Evolutionary conservation across 441 rosid species (phyloP).

Genomic region (Erodium trifolium): DNA sequence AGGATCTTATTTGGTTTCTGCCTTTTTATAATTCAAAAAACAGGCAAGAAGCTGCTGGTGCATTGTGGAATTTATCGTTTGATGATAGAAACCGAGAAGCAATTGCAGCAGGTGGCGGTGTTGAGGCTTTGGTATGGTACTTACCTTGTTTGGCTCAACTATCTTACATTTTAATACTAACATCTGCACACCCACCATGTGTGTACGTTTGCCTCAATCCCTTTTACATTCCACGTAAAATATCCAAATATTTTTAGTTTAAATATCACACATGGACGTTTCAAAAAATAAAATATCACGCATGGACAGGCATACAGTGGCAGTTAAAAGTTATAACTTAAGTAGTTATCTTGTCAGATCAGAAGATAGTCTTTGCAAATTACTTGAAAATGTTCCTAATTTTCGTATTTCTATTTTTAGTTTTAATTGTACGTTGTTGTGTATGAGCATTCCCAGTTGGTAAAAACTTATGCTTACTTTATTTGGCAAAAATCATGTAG

Average conservation of each 20-base stretch:
- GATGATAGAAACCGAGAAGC: conserved; percentile 93
- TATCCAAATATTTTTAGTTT: background rate
- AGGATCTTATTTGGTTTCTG: background rate
- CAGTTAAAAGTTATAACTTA: background rate
- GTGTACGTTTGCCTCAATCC: background rate
- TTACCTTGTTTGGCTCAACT: conserved; percentile 1
- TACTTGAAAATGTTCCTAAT: background rate
- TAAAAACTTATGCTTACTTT: background rate
- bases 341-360: background rate
- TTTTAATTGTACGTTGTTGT: background rate
- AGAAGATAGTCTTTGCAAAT: background rate
- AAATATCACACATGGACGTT: background rate
- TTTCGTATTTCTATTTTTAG: background rate
- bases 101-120: conserved; percentile 89
- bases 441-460: background rate
- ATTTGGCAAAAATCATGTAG: background rate
- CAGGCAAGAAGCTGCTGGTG: conserved; percentile 99
- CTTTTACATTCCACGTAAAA: background rate
- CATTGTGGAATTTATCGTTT: conserved; percentile 89
- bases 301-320: background rate
- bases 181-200: conserved; percentile 7
- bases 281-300: too few relatives aligned
- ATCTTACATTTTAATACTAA: background rate
- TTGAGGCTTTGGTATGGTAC: conserved; percentile 84
- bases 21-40: conserved; percentile 11